Percentiles rank a stretch among this genome's conserved stretches.
Evolutionary conservation across 2,329 filamentous ascomycete genomes (phyloP).

Genomic region (Penicillium sp.): DNA sequence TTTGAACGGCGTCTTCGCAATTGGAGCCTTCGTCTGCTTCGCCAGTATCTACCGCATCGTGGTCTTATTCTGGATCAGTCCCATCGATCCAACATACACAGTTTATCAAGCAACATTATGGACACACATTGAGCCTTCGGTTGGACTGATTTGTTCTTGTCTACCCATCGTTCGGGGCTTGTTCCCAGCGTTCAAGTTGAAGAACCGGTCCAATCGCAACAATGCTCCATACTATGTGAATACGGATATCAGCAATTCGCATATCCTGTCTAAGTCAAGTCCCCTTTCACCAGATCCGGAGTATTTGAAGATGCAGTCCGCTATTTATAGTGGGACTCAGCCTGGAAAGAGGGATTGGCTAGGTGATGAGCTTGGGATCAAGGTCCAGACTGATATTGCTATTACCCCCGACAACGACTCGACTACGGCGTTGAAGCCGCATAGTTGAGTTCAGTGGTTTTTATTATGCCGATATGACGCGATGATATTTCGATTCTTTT

Average conservation of each 20-base stretch:
- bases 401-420: conserved; percentile 26
- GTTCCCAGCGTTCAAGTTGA: conserved; percentile 30
- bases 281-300: conserved; percentile 27
- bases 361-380: conserved; percentile 23
- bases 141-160: conserved; percentile 38
- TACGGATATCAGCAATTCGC: conserved; percentile 25
- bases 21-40: conserved; percentile 37
- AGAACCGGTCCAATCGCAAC: conserved; percentile 22
- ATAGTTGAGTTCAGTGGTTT: neutral
- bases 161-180: conserved; percentile 37
- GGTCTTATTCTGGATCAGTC: conserved; percentile 34
- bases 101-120: conserved; percentile 36
- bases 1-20: conserved; percentile 33
- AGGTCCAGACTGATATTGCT: conserved; percentile 33
- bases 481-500: conserved; percentile 10
- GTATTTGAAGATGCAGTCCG: conserved; percentile 31
- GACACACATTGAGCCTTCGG: conserved; percentile 37
- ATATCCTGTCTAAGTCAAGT: conserved; percentile 24
- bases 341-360: conserved; percentile 13
- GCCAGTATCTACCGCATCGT: conserved; percentile 39
- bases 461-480: conserved; percentile 14
- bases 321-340: conserved; percentile 13
- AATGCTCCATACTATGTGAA: conserved; percentile 27
- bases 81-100: conserved; percentile 32
- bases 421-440: neutral